These are phyloP conservation scores for Pythium aphanidermatum DNA, from an alignment of 352 stramenopile species.

Conservation along the genomic window DNA sequence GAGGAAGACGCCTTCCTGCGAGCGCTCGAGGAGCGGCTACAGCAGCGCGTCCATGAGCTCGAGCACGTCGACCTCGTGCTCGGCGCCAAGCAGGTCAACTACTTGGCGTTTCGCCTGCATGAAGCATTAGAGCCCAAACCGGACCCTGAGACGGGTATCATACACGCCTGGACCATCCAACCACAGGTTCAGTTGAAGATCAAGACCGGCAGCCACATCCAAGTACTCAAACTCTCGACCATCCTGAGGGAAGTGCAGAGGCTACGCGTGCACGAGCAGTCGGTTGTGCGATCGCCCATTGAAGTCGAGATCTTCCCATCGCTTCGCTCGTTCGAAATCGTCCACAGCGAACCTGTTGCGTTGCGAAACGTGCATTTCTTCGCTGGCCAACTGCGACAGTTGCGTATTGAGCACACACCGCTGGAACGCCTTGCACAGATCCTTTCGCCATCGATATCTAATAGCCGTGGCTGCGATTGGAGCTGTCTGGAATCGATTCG, in stretches of 20 bases:
- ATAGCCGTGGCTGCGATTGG: conserved; percentile 25
- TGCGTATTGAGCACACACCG: conserved; percentile 65
- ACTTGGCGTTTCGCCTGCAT: conserved; percentile 58
- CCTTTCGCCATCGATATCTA: conserved; percentile 22
- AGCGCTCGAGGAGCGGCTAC: conserved; percentile 59
- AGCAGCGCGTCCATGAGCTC: conserved; percentile 46
- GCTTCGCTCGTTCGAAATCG: conserved; percentile 51
- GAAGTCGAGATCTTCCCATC: conserved; percentile 84
- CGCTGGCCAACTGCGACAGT: conserved; percentile 46
- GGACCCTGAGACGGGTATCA: conserved; percentile 48
- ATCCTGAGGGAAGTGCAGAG: conserved; percentile 66
- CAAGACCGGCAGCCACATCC: conserved; percentile 73
- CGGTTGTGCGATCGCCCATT: conserved; percentile 28
- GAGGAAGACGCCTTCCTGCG: conserved; percentile 62
- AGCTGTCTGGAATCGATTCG: conserved; percentile 43
- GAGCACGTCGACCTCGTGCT: conserved; percentile 56
- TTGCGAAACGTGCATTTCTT: conserved; percentile 67
- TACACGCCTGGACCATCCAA: conserved; percentile 77
- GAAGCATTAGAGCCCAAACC: conserved; percentile 68
- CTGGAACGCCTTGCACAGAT: conserved; percentile 38
- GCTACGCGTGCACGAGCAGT: conserved; percentile 57
- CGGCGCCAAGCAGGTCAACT: conserved; percentile 58
- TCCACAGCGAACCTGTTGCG: conserved; percentile 32
- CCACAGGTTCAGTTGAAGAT: conserved; percentile 46
- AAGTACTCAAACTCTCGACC: conserved; percentile 85